A percentile compares a stretch with the other conserved stretches of the same genome.
phyloP scores from a whole-genome alignment of 148 eudicot genomes.

The Salicornia ramosissima region DNA sequence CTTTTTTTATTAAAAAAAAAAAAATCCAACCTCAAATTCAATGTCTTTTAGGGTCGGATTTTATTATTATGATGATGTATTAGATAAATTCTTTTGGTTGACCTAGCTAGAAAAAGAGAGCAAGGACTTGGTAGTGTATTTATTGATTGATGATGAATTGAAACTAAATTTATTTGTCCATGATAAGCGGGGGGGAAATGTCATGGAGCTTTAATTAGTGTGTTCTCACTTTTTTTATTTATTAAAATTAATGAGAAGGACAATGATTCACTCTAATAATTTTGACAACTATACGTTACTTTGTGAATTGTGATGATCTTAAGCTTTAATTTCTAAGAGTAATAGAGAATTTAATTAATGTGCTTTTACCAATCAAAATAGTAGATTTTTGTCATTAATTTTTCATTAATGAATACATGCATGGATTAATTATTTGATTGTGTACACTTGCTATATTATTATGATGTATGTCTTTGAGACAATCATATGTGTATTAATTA shows the following conservation, averaged over 20 bases:
- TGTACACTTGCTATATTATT: conserved; percentile 6
- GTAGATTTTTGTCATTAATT: not conserved
- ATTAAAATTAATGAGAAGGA: too few relatives aligned
- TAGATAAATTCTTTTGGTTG: not conserved
- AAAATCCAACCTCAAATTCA: too few relatives aligned
- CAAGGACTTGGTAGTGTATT: not conserved
- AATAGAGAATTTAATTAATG: not conserved
- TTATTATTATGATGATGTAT: too few relatives aligned
- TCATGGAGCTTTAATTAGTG: conserved; percentile 15
- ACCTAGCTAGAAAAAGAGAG: not conserved
- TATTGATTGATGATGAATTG: not conserved
- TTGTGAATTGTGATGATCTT: not conserved
- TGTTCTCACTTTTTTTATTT: conserved; percentile 1
- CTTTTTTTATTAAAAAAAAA: too few relatives aligned
- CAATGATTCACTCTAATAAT: conserved; percentile 23
- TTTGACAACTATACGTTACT: not conserved
- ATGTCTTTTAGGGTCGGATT: too few relatives aligned
- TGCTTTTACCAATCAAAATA: not conserved
- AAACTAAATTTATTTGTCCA: not conserved
- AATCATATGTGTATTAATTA: conserved; percentile 4
- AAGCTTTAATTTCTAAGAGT: not conserved
- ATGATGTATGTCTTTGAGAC: conserved; percentile 21
- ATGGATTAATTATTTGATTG: not conserved
- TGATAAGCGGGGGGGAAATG: conserved; percentile 21
- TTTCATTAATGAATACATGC: not conserved